phyloP scores from a whole-genome alignment of 2,329 filamentous ascomycete genomes.

The Didymella pomorum region DNA sequence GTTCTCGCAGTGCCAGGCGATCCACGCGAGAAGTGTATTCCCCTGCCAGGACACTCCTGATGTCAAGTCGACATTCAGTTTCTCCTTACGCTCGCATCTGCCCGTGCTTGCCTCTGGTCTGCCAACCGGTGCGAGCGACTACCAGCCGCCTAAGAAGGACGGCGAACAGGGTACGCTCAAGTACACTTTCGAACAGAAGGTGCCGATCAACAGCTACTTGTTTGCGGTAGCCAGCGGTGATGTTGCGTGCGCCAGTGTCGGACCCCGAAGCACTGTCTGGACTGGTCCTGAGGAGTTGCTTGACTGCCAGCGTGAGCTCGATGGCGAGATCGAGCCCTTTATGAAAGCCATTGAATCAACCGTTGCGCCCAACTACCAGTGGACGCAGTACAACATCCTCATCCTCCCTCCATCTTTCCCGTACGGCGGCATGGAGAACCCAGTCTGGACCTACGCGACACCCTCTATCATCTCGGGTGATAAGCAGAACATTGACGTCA shows the following conservation, averaged over 20 bases:
- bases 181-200: constrained; percentile 87
- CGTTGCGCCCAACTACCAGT: constrained; percentile 82
- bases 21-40: constrained; percentile 91
- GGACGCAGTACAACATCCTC: constrained; percentile 94
- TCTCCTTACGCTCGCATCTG: constrained; percentile 84
- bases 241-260: constrained; percentile 83
- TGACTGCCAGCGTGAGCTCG: constrained; percentile 88
- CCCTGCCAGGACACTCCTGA: constrained; percentile 98
- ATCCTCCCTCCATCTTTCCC: constrained; percentile 82
- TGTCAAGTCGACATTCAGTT: constrained; percentile 93
- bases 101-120: constrained; percentile 94
- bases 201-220: constrained; percentile 92
- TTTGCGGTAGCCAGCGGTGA: constrained; percentile 91
- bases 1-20: constrained; percentile 98
- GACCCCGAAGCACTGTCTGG: constrained; percentile 82
- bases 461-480: constrained; percentile 90
- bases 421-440: constrained; percentile 79
- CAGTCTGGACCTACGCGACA: constrained; percentile 93
- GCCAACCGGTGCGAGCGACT: constrained; percentile 61
- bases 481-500: constrained; percentile 89
- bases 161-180: constrained; percentile 65
- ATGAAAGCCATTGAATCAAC: constrained; percentile 82
- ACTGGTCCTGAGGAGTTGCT: constrained; percentile 87
- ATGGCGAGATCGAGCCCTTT: constrained; percentile 89
- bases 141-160: constrained; percentile 58